Conservation (phyloP, 2,329 filamentous ascomycete genomes). For the Aureobasidium subglaciale region DNA sequence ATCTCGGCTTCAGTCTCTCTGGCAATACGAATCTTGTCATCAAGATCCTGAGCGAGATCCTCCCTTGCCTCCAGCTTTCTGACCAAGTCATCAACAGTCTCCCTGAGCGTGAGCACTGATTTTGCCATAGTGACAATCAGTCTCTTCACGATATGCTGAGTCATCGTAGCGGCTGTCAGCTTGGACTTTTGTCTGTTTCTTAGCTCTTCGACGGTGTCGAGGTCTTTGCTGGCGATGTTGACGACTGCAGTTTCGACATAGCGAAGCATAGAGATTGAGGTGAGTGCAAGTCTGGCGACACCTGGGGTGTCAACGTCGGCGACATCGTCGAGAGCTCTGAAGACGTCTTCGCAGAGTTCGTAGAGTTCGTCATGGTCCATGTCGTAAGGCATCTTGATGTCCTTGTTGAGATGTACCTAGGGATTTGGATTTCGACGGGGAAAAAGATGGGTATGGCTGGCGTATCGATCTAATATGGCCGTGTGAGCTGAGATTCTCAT, state of each 20-base stretch:
- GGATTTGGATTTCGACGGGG: background rate
- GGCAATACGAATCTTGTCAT: background rate
- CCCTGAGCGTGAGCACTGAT: background rate
- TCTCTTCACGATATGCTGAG: background rate
- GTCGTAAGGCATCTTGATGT: background rate
- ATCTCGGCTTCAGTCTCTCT: background rate
- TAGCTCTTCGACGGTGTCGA: background rate
- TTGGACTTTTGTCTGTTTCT: background rate
- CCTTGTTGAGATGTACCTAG: background rate
- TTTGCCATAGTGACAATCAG: background rate
- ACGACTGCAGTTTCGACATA: background rate
- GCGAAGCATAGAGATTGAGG: background rate
- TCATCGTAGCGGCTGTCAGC: background rate
- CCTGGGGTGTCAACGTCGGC: background rate
- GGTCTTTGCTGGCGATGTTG: background rate
- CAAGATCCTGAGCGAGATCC: background rate
- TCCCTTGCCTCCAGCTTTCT: background rate
- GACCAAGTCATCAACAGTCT: background rate
- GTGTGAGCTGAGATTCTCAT: too few species aligned
- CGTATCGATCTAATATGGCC: too few species aligned
- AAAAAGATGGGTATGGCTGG: background rate
- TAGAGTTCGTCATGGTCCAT: background rate
- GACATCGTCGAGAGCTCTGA: background rate
- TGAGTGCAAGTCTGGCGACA: background rate
- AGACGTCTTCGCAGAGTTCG: background rate